Conservation (phyloP, 2,329 filamentous ascomycete genomes). For the Fusarium aywerte region DNA sequence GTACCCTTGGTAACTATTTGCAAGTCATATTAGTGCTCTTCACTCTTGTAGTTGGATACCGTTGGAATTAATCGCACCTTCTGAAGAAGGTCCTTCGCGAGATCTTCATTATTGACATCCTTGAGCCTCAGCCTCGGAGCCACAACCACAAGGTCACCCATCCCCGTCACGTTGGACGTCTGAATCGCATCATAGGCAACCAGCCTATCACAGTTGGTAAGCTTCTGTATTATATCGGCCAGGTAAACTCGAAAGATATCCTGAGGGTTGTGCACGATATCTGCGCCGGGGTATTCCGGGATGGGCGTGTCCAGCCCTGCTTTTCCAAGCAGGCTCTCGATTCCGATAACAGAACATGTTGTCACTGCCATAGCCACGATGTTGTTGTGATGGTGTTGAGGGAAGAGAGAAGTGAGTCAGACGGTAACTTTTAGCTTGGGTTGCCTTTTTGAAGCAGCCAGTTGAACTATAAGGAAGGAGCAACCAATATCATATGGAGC, state of each 20-base stretch:
- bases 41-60: neutral
- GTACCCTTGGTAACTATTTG: conserved; percentile 35
- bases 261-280: conserved; percentile 43
- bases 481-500: neutral
- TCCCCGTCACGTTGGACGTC: conserved; percentile 40
- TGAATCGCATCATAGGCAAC: conserved; percentile 46
- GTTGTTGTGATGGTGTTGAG: neutral
- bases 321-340: conserved; percentile 36
- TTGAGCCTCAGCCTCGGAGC: conserved; percentile 41
- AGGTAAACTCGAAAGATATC: conserved; percentile 45
- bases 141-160: conserved; percentile 44
- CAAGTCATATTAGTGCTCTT: conserved; percentile 2
- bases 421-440: too few relatives aligned
- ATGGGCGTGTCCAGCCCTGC: conserved; percentile 40
- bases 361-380: conserved; percentile 41
- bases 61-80: conserved; percentile 18
- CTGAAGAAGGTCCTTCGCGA: conserved; percentile 36
- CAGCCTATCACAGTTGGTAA: conserved; percentile 34
- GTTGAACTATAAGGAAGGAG: neutral
- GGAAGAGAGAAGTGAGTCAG: neutral
- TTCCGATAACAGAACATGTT: conserved; percentile 37
- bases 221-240: conserved; percentile 36
- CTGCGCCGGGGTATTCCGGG: conserved; percentile 35
- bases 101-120: conserved; percentile 20
- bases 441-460: conserved; percentile 4